Conservation (phyloP, 2,329 filamentous ascomycete genomes). For the Aureobasidium subglaciale region DNA sequence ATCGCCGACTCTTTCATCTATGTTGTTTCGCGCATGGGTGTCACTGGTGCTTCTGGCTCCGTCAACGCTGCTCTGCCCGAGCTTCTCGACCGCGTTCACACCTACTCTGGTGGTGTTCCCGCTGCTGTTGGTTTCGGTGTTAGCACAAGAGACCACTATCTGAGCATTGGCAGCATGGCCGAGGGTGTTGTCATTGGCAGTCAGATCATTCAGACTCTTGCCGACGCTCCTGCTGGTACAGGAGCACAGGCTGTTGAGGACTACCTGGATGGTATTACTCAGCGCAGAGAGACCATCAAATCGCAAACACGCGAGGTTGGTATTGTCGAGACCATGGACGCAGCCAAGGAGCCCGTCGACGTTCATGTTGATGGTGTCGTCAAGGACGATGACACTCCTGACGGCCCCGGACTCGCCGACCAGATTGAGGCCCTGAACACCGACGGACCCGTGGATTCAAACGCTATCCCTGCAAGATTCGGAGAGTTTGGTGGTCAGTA, state of each 20-base stretch:
- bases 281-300: slow-evolving; percentile 37
- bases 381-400: slow-evolving; percentile 47
- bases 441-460: slow-evolving; percentile 36
- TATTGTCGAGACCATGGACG: slow-evolving; percentile 60
- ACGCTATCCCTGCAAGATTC: slow-evolving; percentile 73
- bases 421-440: slow-evolving; percentile 77
- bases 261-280: slow-evolving; percentile 70
- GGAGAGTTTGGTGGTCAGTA: slow-evolving; percentile 97
- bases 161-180: slow-evolving; percentile 72
- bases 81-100: slow-evolving; percentile 77
- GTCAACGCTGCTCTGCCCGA: slow-evolving; percentile 76
- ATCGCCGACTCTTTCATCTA: slow-evolving; percentile 99
- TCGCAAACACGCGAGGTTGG: slow-evolving; percentile 57
- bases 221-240: slow-evolving; percentile 58
- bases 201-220: slow-evolving; percentile 80
- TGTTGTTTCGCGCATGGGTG: slow-evolving; percentile 93
- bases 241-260: slow-evolving; percentile 69
- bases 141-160: slow-evolving; percentile 89
- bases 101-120: slow-evolving; percentile 83
- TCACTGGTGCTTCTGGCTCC: slow-evolving; percentile 81
- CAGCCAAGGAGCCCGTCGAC: slow-evolving; percentile 52
- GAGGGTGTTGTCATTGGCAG: slow-evolving; percentile 96
- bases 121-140: slow-evolving; percentile 94
- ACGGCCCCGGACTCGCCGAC: slow-evolving; percentile 65
- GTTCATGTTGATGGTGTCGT: slow-evolving; percentile 65